Base-by-base conservation (phyloP, 1,139 yeast species). In the Diutina sp. region DNA sequence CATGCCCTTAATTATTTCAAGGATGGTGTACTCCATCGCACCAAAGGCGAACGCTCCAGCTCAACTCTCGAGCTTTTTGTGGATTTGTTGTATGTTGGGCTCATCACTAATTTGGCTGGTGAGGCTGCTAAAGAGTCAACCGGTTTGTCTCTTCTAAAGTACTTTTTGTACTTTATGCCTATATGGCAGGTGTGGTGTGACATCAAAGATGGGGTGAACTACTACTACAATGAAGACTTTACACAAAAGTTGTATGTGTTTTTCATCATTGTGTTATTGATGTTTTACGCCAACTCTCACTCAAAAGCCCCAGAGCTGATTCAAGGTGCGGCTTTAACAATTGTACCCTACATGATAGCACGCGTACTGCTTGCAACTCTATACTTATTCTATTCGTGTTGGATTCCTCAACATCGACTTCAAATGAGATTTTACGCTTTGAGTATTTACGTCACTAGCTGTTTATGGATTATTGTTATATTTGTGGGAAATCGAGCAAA, bases 141-240 rank as follows among this genome's bases (percentile, higher is more conserved):
- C 46, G 83, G 84, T 46, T 66, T 65, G 3, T 70, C 82, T 0
- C 66, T 83, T 30, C 67, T 80, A 54, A 74, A 76, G 61, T 83
- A 82, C 61, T 61, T 81, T 12, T 63, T 84, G 51, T 66, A 82
- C 4, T 83, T 83, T 59, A 59, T 79, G 21, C 87, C 87, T 0
- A 77, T 82, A 14, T 84, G 84, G 81, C 78, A 77, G 30, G 79
- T 84, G 30, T 84, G 89, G 88, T 70, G 78, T 41, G 88, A 83
- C 62, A 71, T 84, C 58, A 81, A 83, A 62, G 87, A 83, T 60
- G 77, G 83, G 61, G 81, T 83, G 73, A 83, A 84, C 65, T 82
- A 82, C 64, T 84, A 82, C 66, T 84, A 79, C 64, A 82, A 74
- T 59, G 85, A 82, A 63, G 89, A 84, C 65, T 67, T 83, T 56